phyloP scores from a whole-genome alignment of 2,329 filamentous ascomycete species.

The Bipolaris cookei region DNA sequence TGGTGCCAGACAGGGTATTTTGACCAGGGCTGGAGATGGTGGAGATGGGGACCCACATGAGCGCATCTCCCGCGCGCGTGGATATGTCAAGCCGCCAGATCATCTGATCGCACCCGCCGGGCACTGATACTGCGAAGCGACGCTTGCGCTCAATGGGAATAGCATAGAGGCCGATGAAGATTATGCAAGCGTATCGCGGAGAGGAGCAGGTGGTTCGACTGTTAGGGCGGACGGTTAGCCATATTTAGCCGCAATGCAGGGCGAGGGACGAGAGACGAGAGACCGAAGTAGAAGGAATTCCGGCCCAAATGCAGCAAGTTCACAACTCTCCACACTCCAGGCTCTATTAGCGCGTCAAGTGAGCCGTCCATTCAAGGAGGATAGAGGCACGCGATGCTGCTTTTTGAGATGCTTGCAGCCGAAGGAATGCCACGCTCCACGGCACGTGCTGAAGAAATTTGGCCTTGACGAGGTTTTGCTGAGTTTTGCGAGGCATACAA shows the following conservation, averaged over 20 bases:
- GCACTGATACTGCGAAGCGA: slow-evolving; percentile 10
- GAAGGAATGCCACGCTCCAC: slow-evolving; percentile 1
- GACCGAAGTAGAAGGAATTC: slow-evolving; percentile 29
- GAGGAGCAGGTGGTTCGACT: slow-evolving; percentile 4
- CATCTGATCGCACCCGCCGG: slow-evolving; percentile 26
- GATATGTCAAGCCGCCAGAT: slow-evolving; percentile 29
- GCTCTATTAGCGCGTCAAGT: slow-evolving; percentile 4
- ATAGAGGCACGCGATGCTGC: slow-evolving; percentile 13
- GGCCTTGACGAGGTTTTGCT: background rate
- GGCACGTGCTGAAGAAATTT: slow-evolving; percentile 6
- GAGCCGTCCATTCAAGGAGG: background rate
- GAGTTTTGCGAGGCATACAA: background rate
- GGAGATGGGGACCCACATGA: slow-evolving; percentile 28
- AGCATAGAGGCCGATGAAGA: background rate
- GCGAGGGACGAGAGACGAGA: slow-evolving; percentile 9
- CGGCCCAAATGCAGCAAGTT: slow-evolving; percentile 5
- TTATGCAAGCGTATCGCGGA: slow-evolving; percentile 4
- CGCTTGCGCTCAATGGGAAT: slow-evolving; percentile 5
- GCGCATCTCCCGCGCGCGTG: slow-evolving; percentile 24
- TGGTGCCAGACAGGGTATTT: slow-evolving; percentile 14
- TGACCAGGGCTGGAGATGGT: slow-evolving; percentile 20
- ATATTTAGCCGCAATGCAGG: slow-evolving; percentile 28
- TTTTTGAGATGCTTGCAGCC: slow-evolving; percentile 5
- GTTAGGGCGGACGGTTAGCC: slow-evolving; percentile 25
- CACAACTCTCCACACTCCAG: background rate